These are phyloP conservation scores for Acer campestre DNA, from an alignment of 345 rosid genomes.

Conservation along the genomic window DNA sequence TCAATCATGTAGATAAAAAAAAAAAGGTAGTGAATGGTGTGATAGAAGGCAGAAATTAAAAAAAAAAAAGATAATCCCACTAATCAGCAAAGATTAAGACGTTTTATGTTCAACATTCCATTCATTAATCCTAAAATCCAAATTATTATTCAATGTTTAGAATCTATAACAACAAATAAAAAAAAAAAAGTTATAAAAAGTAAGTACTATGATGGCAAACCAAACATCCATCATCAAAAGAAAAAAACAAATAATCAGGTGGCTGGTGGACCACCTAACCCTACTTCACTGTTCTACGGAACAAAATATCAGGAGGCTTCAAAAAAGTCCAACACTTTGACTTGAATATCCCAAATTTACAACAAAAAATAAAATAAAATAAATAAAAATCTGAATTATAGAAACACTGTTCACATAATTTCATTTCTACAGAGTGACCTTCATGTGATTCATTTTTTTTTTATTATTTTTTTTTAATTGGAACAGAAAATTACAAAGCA, in stretches of 20 bases:
- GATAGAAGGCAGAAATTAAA: not conserved
- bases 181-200: not conserved
- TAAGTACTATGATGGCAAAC: not conserved
- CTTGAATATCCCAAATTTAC: not conserved
- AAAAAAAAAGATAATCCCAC: not conserved
- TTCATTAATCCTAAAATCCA: not conserved
- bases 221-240: not conserved
- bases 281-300: not conserved
- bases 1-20: not conserved
- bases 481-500: too few species aligned
- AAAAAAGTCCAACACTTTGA: not conserved
- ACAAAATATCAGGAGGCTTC: too few species aligned
- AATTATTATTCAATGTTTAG: constrained; percentile 1
- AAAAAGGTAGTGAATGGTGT: not conserved
- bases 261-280: constrained; percentile 5
- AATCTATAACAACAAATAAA: constrained; percentile 2
- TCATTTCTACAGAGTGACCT: too few species aligned
- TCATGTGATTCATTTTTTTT: too few species aligned
- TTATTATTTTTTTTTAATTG: too few species aligned
- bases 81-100: not conserved
- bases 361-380: too few species aligned
- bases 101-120: not conserved
- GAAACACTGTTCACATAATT: too few species aligned
- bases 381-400: too few species aligned
- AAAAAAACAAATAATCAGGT: not conserved